Evolutionary conservation across 1,139 yeast species (phyloP).

Genomic region (Blastobotrys malaysiensis): DNA sequence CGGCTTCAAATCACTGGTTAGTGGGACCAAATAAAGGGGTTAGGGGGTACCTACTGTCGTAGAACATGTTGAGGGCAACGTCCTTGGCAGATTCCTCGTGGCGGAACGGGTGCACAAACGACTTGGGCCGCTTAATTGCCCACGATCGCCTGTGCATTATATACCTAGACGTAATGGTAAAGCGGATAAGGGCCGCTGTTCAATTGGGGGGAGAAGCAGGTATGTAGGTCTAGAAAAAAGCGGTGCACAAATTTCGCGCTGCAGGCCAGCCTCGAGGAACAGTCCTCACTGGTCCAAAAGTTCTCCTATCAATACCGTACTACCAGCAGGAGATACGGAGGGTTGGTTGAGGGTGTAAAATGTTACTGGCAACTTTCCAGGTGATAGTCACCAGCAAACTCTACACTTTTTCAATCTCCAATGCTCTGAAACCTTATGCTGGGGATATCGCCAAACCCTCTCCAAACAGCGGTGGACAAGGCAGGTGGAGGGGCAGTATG

Average conservation of each 20-base stretch:
- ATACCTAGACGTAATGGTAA: too few species aligned
- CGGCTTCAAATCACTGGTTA: constrained; percentile 7
- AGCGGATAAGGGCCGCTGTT: too few species aligned
- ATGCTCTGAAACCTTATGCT: neutral
- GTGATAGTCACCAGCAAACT: too few species aligned
- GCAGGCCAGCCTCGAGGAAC: too few species aligned
- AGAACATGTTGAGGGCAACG: neutral
- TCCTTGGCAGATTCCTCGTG: neutral
- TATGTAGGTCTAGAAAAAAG: too few species aligned
- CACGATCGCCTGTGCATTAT: neutral
- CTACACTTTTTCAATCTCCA: neutral
- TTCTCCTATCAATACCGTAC: too few species aligned
- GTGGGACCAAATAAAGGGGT: neutral
- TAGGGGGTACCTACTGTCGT: neutral
- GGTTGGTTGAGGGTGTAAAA: neutral
- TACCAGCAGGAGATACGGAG: too few species aligned
- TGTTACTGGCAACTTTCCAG: neutral
- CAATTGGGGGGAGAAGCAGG: too few species aligned
- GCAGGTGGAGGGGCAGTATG: neutral
- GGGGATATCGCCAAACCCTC: neutral
- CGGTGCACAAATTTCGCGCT: too few species aligned
- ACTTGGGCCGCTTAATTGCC: neutral
- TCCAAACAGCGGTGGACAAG: neutral
- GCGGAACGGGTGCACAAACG: neutral
- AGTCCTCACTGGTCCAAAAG: too few species aligned